These are phyloP conservation scores for Calonectria montana DNA, from an alignment of 2,329 filamentous ascomycete genomes.

Conservation along the genomic window DNA sequence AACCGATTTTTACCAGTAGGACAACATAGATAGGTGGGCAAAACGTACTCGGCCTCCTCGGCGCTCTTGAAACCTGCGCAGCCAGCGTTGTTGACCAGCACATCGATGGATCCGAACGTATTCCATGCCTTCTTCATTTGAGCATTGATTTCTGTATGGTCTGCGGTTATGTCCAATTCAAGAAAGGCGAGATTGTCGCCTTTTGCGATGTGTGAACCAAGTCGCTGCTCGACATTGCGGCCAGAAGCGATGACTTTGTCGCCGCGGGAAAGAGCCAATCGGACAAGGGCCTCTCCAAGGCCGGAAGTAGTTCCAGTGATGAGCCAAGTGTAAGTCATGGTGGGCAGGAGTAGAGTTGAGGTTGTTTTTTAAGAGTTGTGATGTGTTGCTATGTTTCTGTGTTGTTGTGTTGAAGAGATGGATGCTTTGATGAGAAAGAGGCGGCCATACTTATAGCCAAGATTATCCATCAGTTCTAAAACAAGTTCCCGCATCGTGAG, in stretches of 20 bases:
- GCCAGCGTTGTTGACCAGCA: conserved; percentile 51
- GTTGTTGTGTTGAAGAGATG: not conserved
- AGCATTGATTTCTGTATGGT: conserved; percentile 23
- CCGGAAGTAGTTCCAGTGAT: conserved; percentile 50
- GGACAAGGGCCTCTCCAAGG: conserved; percentile 42
- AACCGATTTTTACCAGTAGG: not conserved
- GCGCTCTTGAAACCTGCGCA: conserved; percentile 40
- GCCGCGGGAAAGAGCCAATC: conserved; percentile 39
- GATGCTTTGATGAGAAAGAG: not conserved
- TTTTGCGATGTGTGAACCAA: conserved; percentile 35
- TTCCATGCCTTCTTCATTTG: conserved; percentile 43
- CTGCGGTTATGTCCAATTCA: conserved; percentile 47
- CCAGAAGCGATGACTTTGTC: conserved; percentile 48
- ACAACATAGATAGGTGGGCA: not conserved
- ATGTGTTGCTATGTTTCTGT: not conserved
- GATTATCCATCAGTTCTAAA: no score
- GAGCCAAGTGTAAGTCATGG: conserved; percentile 44
- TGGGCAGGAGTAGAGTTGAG: not conserved
- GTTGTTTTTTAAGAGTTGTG: not conserved
- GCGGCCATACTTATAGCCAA: not conserved
- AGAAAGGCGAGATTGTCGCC: conserved; percentile 41
- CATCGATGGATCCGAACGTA: conserved; percentile 47
- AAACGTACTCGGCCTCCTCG: conserved; percentile 48
- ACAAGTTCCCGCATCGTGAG: not conserved
- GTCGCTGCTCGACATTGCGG: conserved; percentile 41